Conservation (phyloP, 23 red algal genomes). For the Gracilariopsis chorda region DNA sequence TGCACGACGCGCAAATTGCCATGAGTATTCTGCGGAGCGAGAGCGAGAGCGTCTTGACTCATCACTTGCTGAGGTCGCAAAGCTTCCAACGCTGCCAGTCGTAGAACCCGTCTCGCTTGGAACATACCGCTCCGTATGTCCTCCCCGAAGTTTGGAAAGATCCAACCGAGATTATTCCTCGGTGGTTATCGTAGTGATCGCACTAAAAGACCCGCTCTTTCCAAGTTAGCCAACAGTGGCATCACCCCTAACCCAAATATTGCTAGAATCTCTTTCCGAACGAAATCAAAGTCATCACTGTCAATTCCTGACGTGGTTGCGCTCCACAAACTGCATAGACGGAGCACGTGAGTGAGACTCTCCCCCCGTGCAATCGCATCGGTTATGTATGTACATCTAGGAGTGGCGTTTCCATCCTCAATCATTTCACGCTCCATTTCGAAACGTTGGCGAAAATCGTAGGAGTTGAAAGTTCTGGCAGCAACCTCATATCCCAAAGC, state of each 20-base stretch:
- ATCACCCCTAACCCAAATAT: constrained; percentile 51
- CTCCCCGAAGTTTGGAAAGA: constrained; percentile 34
- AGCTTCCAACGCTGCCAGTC: constrained; percentile 9
- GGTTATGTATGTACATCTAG: not conserved
- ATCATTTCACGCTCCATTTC: constrained; percentile 64
- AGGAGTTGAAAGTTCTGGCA: constrained; percentile 65
- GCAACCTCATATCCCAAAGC: constrained; percentile 52
- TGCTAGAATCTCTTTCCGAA: constrained; percentile 41
- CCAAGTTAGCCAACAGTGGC: constrained; percentile 43
- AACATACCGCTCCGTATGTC: constrained; percentile 3
- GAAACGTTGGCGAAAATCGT: constrained; percentile 37
- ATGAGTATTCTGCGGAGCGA: constrained; percentile 46
- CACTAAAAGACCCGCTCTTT: constrained; percentile 35
- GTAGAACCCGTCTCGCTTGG: constrained; percentile 18
- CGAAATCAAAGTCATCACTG: constrained; percentile 40
- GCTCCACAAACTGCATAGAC: constrained; percentile 53
- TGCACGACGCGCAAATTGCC: constrained; percentile 72
- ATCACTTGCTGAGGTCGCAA: not conserved
- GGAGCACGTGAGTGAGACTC: constrained; percentile 37
- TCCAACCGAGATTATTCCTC: constrained; percentile 20
- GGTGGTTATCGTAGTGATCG: constrained; percentile 31
- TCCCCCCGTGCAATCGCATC: constrained; percentile 49
- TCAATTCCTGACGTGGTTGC: constrained; percentile 45
- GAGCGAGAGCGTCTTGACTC: not conserved
- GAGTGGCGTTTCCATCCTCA: constrained; percentile 38